Base-by-base conservation (phyloP, 2,329 filamentous ascomycete species). In the Fusarium sp. region DNA sequence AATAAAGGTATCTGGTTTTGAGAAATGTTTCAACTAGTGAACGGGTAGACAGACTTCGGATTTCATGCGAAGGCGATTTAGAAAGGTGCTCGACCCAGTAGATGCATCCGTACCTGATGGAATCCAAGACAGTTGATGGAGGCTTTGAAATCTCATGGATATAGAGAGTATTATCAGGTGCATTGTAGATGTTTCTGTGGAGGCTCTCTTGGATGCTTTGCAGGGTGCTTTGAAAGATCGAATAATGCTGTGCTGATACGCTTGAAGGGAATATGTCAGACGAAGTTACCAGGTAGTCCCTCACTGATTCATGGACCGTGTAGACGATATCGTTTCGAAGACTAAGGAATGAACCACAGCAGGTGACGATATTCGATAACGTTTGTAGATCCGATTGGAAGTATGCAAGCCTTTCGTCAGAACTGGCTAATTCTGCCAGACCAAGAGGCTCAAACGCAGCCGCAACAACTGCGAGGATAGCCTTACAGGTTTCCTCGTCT, bases 71-170 rank as follows among this genome's bases (percentile, higher is more conserved):
- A 11, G 34, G 0, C 34, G 34, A 37, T 1, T 37, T 12, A 2
- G 3, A 10, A 12, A 37, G 34, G 3, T n/a, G 34, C 2, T 37
- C 34, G 10, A n/a, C 18, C 34, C 34, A 37, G 34, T 37, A n/a
- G 18, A 37, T 37, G 3, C 34, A 37, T 2, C 34, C 34, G 2
- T 37, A 37, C 5, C 6, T 37, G 2, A n/a, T 0, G 5, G 18
- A 6, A 7, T 37, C 34, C 0, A 37, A 7, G 1, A 1, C 3
- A 11, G 0, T 37, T 0, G 34, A 37, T 12, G 0, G 6, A 4
- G 34, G 34, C 10, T 37, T 37, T 7, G 34, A 2, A 1, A 37
- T 37, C 3, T 37, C 18, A 7, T n/a, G 10, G 1, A 37, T 4
- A 37, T 37, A 37, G 0, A 37, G 6, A 11, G 10, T 37, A 4